Conservation (phyloP, 495 filamentous ascomycete species). For the Astrothelium macrocarpum region DNA sequence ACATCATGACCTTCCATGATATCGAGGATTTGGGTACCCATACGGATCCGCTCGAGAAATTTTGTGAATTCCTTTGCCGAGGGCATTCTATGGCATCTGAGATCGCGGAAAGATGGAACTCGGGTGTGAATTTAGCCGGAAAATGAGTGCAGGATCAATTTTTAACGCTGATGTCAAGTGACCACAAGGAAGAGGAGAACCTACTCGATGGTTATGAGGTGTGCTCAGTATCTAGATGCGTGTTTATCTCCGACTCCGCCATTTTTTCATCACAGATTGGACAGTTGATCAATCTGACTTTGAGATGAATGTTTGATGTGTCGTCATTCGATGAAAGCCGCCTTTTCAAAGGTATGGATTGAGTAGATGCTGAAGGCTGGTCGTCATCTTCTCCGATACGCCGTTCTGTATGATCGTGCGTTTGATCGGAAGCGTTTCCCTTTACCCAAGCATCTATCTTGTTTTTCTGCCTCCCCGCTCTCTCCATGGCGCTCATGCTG, state of each 20-base stretch:
- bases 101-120: conserved; percentile 6
- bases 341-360: not conserved
- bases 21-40: not conserved
- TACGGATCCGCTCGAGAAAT: not conserved
- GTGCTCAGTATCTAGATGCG: conserved; percentile 27
- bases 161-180: not conserved
- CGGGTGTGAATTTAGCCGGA: not conserved
- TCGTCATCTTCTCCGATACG: not conserved
- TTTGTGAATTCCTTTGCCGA: not conserved
- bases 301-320: not conserved
- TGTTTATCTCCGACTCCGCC: conserved; percentile 21
- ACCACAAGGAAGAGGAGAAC: not conserved
- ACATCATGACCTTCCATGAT: not conserved
- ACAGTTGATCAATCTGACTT: conserved; percentile 4
- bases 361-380: not conserved
- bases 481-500: conserved; percentile 24
- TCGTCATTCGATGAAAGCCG: not conserved
- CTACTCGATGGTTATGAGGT: conserved; percentile 13
- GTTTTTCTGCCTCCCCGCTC: conserved; percentile 31
- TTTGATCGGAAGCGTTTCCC: not conserved
- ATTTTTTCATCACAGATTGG: conserved; percentile 17
- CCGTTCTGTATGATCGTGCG: conserved; percentile 7
- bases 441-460: conserved; percentile 30
- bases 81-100: not conserved
- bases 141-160: not conserved